Evolutionary conservation across 768 basidiomycete genomes (phyloP).

Genomic region (Boletus huronensis): DNA sequence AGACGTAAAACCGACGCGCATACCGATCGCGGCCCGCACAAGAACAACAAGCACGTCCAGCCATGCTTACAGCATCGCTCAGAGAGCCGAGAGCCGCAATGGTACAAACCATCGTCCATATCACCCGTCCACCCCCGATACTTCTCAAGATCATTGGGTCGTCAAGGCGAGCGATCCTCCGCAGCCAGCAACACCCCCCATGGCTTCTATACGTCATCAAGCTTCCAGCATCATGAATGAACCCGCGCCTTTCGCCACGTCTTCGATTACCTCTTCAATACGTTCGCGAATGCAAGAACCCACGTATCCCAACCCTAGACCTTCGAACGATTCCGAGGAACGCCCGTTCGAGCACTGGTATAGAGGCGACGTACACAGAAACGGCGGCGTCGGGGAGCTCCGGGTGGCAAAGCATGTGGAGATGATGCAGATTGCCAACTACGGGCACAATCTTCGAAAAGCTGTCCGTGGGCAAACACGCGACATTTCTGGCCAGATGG

Average conservation of each 20-base stretch:
- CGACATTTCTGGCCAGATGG: constrained; percentile 22
- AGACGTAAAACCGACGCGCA: constrained; percentile 44
- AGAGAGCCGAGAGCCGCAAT: constrained; percentile 37
- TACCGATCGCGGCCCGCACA: constrained; percentile 42
- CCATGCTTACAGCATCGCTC: constrained; percentile 31
- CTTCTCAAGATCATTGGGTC: constrained; percentile 30
- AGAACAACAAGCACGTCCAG: constrained; percentile 43
- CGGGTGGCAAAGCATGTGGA: constrained; percentile 71
- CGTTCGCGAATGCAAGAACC: constrained; percentile 35
- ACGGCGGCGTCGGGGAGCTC: constrained; percentile 85
- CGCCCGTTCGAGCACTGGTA: constrained; percentile 89
- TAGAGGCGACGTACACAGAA: constrained; percentile 79
- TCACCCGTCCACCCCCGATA: constrained; percentile 28
- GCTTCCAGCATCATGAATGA: constrained; percentile 58
- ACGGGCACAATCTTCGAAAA: constrained; percentile 58
- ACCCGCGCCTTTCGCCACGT: constrained; percentile 54
- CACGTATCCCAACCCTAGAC: constrained; percentile 37
- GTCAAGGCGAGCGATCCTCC: constrained; percentile 29
- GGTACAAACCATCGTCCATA: constrained; percentile 24
- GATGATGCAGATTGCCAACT: constrained; percentile 87
- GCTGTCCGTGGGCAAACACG: constrained; percentile 24
- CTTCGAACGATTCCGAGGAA: constrained; percentile 75
- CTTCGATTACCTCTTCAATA: constrained; percentile 44
- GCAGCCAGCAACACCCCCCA: constrained; percentile 31
- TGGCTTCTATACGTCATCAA: constrained; percentile 36